These are phyloP conservation scores for Stemphylium vesicarium DNA, from an alignment of 2,329 filamentous ascomycete species.

Conservation along the genomic window DNA sequence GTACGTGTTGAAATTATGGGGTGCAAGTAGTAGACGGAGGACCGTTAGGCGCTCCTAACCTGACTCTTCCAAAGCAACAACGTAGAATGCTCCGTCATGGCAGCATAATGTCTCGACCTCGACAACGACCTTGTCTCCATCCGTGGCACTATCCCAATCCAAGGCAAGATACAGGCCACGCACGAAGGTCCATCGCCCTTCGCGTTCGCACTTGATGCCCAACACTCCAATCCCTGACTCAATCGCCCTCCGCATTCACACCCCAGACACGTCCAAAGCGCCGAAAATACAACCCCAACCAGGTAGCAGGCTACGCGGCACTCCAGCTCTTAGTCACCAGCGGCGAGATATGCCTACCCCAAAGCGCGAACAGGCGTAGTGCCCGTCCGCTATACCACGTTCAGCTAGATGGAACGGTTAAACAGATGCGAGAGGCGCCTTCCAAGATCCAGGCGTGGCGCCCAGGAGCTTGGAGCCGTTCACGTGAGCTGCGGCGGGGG, in stretches of 20 bases:
- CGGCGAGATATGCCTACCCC: neutral
- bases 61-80: too few relatives aligned
- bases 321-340: neutral
- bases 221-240: neutral
- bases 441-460: conserved; percentile 1
- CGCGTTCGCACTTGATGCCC: neutral
- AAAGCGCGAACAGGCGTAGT: neutral
- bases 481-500: neutral
- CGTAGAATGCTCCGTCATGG: too few relatives aligned
- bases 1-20: too few relatives aligned
- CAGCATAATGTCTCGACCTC: too few relatives aligned
- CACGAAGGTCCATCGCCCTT: too few relatives aligned
- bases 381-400: neutral
- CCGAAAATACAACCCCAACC: neutral
- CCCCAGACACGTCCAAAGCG: neutral
- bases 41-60: too few relatives aligned
- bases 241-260: neutral
- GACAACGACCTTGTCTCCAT: too few relatives aligned
- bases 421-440: neutral
- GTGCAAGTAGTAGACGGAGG: too few relatives aligned
- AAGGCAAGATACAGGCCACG: neutral
- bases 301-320: neutral
- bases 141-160: neutral
- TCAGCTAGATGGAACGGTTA: neutral
- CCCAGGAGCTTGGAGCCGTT: conserved; percentile 2